A percentile compares a stretch with the other conserved stretches of the same genome.
Conservation (phyloP, 495 filamentous ascomycete genomes). For the Pyrenula massariospora region DNA sequence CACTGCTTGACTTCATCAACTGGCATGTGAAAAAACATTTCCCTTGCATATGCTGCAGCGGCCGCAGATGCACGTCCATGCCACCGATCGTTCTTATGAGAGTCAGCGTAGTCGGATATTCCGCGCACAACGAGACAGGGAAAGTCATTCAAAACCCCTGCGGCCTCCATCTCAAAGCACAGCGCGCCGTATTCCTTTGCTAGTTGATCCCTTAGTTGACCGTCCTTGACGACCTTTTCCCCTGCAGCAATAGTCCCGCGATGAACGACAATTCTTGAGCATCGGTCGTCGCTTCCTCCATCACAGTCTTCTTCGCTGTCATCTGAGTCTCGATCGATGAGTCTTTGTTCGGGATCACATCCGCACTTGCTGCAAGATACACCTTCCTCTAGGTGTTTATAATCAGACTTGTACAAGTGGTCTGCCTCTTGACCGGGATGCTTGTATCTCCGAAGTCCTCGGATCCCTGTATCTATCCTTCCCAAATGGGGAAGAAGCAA, state of each 20-base stretch:
- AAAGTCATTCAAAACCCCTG: conserved; percentile 23
- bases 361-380: conserved; percentile 9
- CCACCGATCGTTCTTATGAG: conserved; percentile 27
- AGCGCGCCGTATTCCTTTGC: conserved; percentile 13
- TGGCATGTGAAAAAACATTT: conserved; percentile 14
- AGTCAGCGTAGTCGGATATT: conserved; percentile 28
- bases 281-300: too few relatives aligned
- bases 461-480: conserved; percentile 5
- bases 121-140: conserved; percentile 26
- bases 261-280: conserved; percentile 15
- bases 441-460: conserved; percentile 6
- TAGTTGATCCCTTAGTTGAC: conserved; percentile 9
- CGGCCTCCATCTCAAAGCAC: conserved; percentile 37
- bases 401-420: conserved; percentile 13
- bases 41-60: conserved; percentile 23
- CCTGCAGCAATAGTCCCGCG: conserved; percentile 25
- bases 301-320: conserved; percentile 5
- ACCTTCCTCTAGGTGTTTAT: conserved; percentile 8
- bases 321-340: conserved; percentile 5
- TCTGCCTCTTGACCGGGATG: conserved; percentile 12
- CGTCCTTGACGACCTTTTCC: conserved; percentile 19
- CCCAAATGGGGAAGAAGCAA: too few relatives aligned
- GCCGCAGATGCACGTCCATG: conserved; percentile 23
- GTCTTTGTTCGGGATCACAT: conserved; percentile 4
- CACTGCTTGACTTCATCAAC: conserved; percentile 1